Evolutionary conservation across 2,329 filamentous ascomycete species (phyloP).

Genomic region (Onygenales sp.): DNA sequence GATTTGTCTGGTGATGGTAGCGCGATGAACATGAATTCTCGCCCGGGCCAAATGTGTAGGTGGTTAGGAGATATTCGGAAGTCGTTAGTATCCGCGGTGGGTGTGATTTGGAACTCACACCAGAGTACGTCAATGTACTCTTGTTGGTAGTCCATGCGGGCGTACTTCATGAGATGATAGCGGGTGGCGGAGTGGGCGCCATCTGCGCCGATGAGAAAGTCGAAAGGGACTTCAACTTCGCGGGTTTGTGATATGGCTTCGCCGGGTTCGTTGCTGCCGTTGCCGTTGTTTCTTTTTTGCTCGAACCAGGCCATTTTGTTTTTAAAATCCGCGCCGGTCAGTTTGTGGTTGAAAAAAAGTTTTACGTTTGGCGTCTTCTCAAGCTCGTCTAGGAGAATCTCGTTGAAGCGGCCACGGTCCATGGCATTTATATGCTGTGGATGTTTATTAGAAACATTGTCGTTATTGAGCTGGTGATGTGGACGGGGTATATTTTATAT

Average conservation of each 20-base stretch:
- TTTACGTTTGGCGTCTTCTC: slow-evolving; percentile 81
- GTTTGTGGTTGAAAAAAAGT: slow-evolving; percentile 86
- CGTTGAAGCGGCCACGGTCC: slow-evolving; percentile 76
- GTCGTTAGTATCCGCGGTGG: slow-evolving; percentile 35
- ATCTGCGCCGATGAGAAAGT: slow-evolving; percentile 89
- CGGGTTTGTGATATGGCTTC: slow-evolving; percentile 36
- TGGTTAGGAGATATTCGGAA: slow-evolving; percentile 87
- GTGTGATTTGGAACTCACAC: slow-evolving; percentile 85
- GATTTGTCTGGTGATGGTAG: slow-evolving; percentile 81
- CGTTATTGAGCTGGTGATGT: neutral
- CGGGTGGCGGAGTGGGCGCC: slow-evolving; percentile 87
- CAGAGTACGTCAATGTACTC: slow-evolving; percentile 94
- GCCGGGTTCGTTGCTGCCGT: slow-evolving; percentile 23
- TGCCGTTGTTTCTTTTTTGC: slow-evolving; percentile 26
- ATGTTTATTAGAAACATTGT: neutral
- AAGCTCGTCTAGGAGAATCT: slow-evolving; percentile 70
- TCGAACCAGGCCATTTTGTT: slow-evolving; percentile 83
- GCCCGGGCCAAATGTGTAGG: slow-evolving; percentile 93
- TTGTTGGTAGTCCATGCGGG: slow-evolving; percentile 82
- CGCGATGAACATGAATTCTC: slow-evolving; percentile 96
- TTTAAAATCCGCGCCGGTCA: slow-evolving; percentile 80
- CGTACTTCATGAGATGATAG: slow-evolving; percentile 93
- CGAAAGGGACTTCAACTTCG: slow-evolving; percentile 79
- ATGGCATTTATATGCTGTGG: slow-evolving; percentile 70
- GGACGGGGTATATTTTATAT: neutral